Conservation (phyloP, 257 asterid genomes). For the Primulina tabacum region DNA sequence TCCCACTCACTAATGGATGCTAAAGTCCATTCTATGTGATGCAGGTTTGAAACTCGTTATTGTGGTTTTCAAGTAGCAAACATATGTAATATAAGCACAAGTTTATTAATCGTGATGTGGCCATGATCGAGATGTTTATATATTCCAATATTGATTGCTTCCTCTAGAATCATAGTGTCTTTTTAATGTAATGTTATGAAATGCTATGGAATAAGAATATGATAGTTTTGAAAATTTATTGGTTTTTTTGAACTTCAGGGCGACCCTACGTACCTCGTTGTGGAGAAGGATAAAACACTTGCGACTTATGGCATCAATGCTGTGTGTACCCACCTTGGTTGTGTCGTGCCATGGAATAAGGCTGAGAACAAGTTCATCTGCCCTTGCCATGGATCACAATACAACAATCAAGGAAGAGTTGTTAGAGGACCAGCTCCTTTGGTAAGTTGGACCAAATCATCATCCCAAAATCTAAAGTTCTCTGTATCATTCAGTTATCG, state of each 20-base stretch:
- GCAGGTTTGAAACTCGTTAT: too few relatives aligned
- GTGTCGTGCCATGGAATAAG: constrained; percentile 87
- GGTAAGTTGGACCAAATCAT: constrained; percentile 38
- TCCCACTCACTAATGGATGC: too few relatives aligned
- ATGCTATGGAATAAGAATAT: too few relatives aligned
- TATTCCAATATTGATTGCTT: too few relatives aligned
- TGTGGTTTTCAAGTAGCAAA: too few relatives aligned
- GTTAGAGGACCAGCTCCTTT: constrained; percentile 97
- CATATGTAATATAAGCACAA: too few relatives aligned
- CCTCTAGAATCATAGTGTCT: too few relatives aligned
- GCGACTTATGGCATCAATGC: constrained; percentile 92
- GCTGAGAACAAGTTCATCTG: constrained; percentile 96
- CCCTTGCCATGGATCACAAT: constrained; percentile 98
- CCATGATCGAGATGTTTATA: too few relatives aligned
- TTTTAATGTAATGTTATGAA: too few relatives aligned
- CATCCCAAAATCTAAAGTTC: background rate
- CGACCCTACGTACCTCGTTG: constrained; percentile 93
- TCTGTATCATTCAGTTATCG: too few relatives aligned
- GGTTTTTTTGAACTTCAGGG: constrained; percentile 49
- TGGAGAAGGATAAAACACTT: constrained; percentile 81
- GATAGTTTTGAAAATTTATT: background rate
- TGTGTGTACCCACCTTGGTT: constrained; percentile 95
- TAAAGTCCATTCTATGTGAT: too few relatives aligned
- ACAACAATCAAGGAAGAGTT: constrained; percentile 88
- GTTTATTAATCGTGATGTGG: too few relatives aligned